Base-by-base conservation (phyloP, 1,284 basidiomycete species). In the Cryptococcus floricola region DNA sequence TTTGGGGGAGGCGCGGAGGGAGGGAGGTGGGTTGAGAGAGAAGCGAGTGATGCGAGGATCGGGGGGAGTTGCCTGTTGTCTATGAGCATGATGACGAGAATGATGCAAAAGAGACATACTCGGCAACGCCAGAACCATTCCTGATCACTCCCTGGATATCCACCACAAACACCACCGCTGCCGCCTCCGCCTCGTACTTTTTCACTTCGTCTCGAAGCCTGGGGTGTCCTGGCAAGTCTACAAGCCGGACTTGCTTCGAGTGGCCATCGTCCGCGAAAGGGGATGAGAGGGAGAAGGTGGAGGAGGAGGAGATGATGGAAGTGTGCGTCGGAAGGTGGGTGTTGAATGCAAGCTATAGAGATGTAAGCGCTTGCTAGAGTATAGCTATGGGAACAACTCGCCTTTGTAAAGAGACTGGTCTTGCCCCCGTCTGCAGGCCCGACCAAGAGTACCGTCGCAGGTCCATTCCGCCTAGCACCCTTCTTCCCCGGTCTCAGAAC, bases 181-280 rank as follows among this genome's bases (percentile, higher is more conserved):
- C 58, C 19, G 67, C 69, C 9, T 63, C 63, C 14, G 50, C 58
- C 5, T 72, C 48, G n/a, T 67, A 55, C 50, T 62, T 63, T 48
- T 66, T 62, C 9, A 70, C 57, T 47, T 71, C 66, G 46, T 75
- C 72, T n/a, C 66, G 63, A 27, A 77, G 58, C 47, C 76, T 64
- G 10, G 74, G 71, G 57, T 77, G 76, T n/a, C 76, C 76, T 5
- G 76, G 72, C 2, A 77, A 48, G 49, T 77, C 76, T 12, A 75
- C 61, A 19, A 77, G 55, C 7, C 58, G 56, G 49, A 75, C 54
- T 10, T 52, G 53, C 54, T 69, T 70, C 8, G 49, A 44, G 9
- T 37, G 31, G 1, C 48, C 61, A 34, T 34, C 7, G 8, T 55
- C 54, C 28, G 58, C 62, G 23, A 55, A 50, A 3, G 58, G 62